Evolutionary conservation across 2,329 filamentous ascomycete genomes (phyloP), one percentile per base, ranked within the genome.

Genomic region (Cyphellophora europaea): DNA sequence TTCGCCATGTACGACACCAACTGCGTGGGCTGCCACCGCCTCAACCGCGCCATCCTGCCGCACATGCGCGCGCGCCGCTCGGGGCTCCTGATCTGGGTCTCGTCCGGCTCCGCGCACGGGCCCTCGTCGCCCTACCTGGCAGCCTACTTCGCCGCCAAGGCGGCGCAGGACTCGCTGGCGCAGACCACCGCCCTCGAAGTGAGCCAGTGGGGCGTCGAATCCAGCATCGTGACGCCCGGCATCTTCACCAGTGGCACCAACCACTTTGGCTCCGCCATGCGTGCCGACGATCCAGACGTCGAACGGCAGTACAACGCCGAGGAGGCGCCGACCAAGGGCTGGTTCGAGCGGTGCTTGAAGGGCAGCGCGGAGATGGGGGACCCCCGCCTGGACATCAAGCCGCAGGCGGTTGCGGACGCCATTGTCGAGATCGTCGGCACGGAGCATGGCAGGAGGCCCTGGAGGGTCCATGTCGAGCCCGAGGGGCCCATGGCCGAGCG

Each of bases 71-170:
- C 27, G 16, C 30, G 21, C 11, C 17, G 33, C 13, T 29, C 17
- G 6, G 41, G 41, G 6, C 19, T 44, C 19, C 27, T 45, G 4
- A 17, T 45, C 6, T 45, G 35, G 35, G 28, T 38, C 3, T 41
- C 37, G 5, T 43, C 40, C 4, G 27, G 29, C 17, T 40, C 37
- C 27, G 32, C 34, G 8, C 27, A 35, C 6, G 40, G 38, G 10
- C 16, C 30, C 11, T 37, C 17, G 15, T 23, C 38, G 3, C 38
- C 41, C 10, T 45, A 40, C 27, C 33, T 43, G 11, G 40, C 13
- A 17, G 31, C 42, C 11, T 45, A 45, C 13, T 41, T 45, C 29
- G 42, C 42, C 11, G 37, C 37, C 11, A 45, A 45, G 25, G 42
- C 41, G 11, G 41, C 33, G 10, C 28, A 34, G 29, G 42, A 45